Evolutionary conservation across 2,329 filamentous ascomycete species (phyloP).

Genomic region (Colletotrichum graminicola): DNA sequence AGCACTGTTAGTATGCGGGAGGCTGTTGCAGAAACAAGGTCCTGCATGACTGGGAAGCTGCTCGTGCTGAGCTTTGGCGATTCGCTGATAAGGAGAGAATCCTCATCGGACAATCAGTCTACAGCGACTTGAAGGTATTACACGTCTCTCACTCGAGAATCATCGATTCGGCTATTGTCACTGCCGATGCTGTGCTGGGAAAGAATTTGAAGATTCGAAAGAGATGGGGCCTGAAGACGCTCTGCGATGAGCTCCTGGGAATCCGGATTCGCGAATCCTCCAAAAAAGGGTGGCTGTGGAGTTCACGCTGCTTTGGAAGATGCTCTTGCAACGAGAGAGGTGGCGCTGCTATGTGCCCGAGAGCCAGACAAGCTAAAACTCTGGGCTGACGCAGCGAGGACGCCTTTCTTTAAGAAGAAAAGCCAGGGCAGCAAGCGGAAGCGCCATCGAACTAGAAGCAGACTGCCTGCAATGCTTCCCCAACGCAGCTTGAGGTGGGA

Average conservation of each 20-base stretch:
- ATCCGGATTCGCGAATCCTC: not conserved
- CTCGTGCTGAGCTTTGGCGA: constrained; percentile 56
- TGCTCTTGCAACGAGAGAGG: constrained; percentile 1
- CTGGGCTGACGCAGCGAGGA: not conserved
- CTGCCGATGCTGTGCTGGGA: constrained; percentile 44
- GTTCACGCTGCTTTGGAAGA: not conserved
- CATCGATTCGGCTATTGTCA: constrained; percentile 59
- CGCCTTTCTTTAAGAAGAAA: not conserved
- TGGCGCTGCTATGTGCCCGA: not conserved
- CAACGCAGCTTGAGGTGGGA: not conserved
- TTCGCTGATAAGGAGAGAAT: constrained; percentile 59
- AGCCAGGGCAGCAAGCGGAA: no score
- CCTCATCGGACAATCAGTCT: constrained; percentile 61
- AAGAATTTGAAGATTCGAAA: not conserved
- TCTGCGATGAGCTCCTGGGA: not conserved
- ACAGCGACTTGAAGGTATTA: constrained; percentile 59
- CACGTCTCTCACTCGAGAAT: constrained; percentile 56
- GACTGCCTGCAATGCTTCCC: no score
- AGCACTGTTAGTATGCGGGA: constrained; percentile 4
- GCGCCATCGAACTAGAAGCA: no score
- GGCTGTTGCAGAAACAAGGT: constrained; percentile 39
- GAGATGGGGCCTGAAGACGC: not conserved
- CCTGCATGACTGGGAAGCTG: constrained; percentile 57
- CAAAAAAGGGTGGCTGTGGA: not conserved
- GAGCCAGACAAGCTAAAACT: not conserved